Evolutionary conservation across 2,329 filamentous ascomycete genomes (phyloP).

Genomic region (Colletotrichum agaves): DNA sequence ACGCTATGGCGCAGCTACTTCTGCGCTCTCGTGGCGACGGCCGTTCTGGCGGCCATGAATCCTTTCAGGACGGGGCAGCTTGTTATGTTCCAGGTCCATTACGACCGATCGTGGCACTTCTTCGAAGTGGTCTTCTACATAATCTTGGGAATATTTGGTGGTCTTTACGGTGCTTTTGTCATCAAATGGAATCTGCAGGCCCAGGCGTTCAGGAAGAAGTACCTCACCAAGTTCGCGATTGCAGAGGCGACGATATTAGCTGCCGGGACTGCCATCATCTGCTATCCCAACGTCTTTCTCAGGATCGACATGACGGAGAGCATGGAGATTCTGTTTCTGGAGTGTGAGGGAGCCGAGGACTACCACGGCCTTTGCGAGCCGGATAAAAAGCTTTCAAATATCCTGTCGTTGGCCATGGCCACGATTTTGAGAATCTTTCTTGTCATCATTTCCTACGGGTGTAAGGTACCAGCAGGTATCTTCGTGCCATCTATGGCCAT

Average conservation of each 20-base stretch:
- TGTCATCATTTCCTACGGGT: conserved; percentile 96
- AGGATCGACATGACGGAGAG: conserved; percentile 99
- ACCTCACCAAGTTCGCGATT: conserved; percentile 84
- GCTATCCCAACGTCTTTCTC: conserved; percentile 95
- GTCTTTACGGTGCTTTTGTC: conserved; percentile 93
- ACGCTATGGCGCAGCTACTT: conserved; percentile 99
- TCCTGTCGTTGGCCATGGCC: conserved; percentile 80
- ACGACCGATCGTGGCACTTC: conserved; percentile 97
- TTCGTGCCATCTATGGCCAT: conserved; percentile 99
- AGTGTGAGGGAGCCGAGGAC: conserved; percentile 89
- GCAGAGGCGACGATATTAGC: conserved; percentile 88
- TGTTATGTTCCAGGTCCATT: conserved; percentile 98
- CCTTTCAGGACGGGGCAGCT: conserved; percentile 96
- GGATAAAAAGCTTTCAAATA: conserved; percentile 79
- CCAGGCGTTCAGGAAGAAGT: conserved; percentile 94
- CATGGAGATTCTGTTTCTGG: conserved; percentile 97
- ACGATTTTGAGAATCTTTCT: conserved; percentile 84
- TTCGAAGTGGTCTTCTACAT: conserved; percentile 95
- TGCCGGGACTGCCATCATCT: conserved; percentile 86
- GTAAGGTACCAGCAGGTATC: conserved; percentile 97
- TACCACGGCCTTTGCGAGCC: conserved; percentile 90
- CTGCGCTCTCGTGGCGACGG: conserved; percentile 93
- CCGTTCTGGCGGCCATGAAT: conserved; percentile 94
- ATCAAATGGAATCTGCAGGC: conserved; percentile 97
- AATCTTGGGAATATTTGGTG: conserved; percentile 90